phyloP scores from a whole-genome alignment of 2,329 filamentous ascomycete species.

The Colletotrichum sidae region DNA sequence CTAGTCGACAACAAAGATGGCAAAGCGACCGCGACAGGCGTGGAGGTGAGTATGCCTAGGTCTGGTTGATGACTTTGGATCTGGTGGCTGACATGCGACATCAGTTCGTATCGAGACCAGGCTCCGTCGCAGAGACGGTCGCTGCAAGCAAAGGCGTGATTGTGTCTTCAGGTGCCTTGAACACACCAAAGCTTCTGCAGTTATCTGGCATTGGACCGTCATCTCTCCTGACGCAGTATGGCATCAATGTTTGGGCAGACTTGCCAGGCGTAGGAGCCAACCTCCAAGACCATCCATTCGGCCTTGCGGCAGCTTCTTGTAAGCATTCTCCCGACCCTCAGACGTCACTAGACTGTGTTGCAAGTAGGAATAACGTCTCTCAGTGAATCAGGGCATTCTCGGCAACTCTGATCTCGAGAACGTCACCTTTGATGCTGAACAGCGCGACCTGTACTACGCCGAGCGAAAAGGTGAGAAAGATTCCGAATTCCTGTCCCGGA shows the following conservation, averaged over 20 bases:
- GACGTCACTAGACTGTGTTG: not conserved
- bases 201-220: constrained; percentile 60
- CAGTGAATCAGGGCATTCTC: constrained; percentile 1
- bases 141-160: constrained; percentile 51
- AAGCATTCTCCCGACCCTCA: not conserved
- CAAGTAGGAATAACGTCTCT: no score
- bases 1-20: constrained; percentile 33
- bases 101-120: not conserved
- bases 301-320: constrained; percentile 11
- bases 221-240: constrained; percentile 47
- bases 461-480: constrained; percentile 32
- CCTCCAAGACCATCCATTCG: constrained; percentile 29
- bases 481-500: no score
- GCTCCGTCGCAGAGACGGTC: not conserved
- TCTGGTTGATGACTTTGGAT: constrained; percentile 26
- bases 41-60: constrained; percentile 34
- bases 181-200: constrained; percentile 59
- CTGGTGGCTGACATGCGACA: not conserved
- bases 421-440: constrained; percentile 47
- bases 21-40: constrained; percentile 39
- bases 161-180: constrained; percentile 52
- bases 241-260: constrained; percentile 44
- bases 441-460: constrained; percentile 45
- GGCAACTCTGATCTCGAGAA: constrained; percentile 42
- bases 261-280: constrained; percentile 28